Percentiles rank a stretch among this genome's conserved stretches.
Conservation (phyloP, 441 rosid species). For the Adansonia rubrostipa region DNA sequence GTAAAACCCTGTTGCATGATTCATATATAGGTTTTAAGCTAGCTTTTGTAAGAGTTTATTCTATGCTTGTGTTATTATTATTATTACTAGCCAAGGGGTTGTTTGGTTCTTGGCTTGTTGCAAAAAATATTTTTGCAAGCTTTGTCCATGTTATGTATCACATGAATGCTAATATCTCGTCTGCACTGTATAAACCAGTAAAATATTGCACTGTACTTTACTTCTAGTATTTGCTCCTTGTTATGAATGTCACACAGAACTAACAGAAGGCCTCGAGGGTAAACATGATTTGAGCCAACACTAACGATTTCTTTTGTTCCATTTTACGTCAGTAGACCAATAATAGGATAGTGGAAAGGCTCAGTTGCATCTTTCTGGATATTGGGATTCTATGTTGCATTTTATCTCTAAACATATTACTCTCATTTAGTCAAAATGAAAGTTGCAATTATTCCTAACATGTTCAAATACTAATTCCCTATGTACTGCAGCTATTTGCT, state of each 20-base stretch:
- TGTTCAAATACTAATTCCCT: not conserved
- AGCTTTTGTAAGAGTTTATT: not conserved
- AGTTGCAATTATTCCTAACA: not conserved
- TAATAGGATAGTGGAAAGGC: not conserved
- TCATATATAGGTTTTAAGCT: not conserved
- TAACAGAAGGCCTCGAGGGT: not conserved
- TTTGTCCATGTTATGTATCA: no score
- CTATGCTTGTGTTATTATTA: not conserved
- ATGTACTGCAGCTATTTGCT: conserved; percentile 70
- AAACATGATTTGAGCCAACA: not conserved
- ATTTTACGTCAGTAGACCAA: not conserved
- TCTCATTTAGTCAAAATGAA: not conserved
- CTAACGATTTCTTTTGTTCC: no score
- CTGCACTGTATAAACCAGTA: no score
- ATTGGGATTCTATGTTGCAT: not conserved
- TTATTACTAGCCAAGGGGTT: not conserved
- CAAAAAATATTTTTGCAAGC: no score
- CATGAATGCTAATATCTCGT: no score
- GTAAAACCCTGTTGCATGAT: not conserved
- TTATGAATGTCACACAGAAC: not conserved
- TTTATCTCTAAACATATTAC: not conserved
- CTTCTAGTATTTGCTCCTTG: not conserved
- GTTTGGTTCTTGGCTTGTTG: not conserved
- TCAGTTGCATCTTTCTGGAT: not conserved
- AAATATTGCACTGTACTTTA: not conserved